Evolutionary conservation across 2,329 filamentous ascomycete species (phyloP).

Genomic region (Thelonectria olida): DNA sequence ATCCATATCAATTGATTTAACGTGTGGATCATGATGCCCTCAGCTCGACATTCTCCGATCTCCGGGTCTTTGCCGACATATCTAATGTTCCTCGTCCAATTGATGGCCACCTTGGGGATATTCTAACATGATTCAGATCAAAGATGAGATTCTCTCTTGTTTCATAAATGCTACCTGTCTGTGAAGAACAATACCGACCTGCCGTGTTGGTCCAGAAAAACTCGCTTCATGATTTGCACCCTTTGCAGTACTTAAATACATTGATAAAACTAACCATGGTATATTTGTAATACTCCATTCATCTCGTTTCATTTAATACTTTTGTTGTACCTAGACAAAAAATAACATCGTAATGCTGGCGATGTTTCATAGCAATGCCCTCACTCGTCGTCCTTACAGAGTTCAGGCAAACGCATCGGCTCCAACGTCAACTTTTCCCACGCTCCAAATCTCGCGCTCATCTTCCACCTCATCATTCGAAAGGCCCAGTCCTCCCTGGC

Average conservation of each 20-base stretch:
- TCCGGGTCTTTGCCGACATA: background rate
- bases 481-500: slow-evolving; percentile 83
- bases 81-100: background rate
- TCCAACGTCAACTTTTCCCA: slow-evolving; percentile 80
- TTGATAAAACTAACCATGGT: background rate
- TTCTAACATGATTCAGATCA: background rate
- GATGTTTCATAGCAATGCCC: background rate
- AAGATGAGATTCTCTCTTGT: too few relatives aligned
- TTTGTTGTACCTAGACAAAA: background rate
- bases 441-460: slow-evolving; percentile 94
- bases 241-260: too few relatives aligned
- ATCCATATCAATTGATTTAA: too few relatives aligned
- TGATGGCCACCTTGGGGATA: too few relatives aligned
- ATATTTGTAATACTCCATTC: background rate
- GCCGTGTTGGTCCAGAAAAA: too few relatives aligned
- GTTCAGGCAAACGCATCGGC: slow-evolving; percentile 35
- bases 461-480: slow-evolving; percentile 93
- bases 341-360: background rate
- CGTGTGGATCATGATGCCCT: background rate
- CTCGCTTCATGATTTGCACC: too few relatives aligned
- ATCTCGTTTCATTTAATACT: background rate
- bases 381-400: background rate
- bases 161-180: too few relatives aligned
- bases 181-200: too few relatives aligned
- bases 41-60: background rate